phyloP scores from a whole-genome alignment of 2,329 filamentous ascomycete genomes.

The Pseudocercospora macadamiae region DNA sequence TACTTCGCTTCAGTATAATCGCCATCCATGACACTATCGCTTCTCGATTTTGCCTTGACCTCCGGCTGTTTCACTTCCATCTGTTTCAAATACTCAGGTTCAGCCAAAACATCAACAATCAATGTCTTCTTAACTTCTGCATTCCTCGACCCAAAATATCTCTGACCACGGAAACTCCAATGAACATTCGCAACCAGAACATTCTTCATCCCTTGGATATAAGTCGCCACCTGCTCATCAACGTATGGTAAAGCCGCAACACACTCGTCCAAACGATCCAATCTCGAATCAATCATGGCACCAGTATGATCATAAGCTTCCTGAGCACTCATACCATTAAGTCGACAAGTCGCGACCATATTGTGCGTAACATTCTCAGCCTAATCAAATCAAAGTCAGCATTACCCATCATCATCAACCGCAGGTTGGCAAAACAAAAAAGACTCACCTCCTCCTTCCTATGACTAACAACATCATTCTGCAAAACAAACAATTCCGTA shows the following conservation, averaged over 20 bases:
- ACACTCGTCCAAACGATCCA: neutral
- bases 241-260: neutral
- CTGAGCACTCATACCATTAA: conserved; percentile 8
- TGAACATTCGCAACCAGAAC: conserved; percentile 9
- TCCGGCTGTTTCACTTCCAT: neutral
- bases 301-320: conserved; percentile 9
- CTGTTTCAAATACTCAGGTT: neutral
- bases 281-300: neutral
- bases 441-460: conserved; percentile 3
- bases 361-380: conserved; percentile 10
- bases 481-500: neutral
- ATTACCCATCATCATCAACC: neutral
- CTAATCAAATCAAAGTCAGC: neutral
- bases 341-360: conserved; percentile 11
- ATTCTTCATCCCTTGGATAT: conserved; percentile 10
- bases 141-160: conserved; percentile 7
- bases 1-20: no score
- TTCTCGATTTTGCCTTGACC: neutral
- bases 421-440: neutral
- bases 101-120: neutral
- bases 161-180: conserved; percentile 13
- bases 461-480: conserved; percentile 4
- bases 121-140: conserved; percentile 4
- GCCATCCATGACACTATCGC: neutral
- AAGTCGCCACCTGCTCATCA: conserved; percentile 4